Evolutionary conservation across 2,329 filamentous ascomycete genomes (phyloP).

Genomic region (Seiridium unicorne): DNA sequence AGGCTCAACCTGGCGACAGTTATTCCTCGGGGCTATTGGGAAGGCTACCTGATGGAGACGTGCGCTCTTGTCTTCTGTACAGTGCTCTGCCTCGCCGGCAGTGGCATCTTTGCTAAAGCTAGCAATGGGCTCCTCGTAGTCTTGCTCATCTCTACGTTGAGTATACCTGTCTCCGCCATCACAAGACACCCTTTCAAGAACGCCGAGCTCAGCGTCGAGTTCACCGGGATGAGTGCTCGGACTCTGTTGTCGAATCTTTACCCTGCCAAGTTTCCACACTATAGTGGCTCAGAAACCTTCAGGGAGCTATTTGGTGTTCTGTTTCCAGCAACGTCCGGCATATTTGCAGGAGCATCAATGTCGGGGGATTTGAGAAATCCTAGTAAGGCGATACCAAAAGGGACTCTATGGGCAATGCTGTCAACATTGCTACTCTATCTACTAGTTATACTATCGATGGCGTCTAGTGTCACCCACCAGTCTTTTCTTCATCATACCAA

Average conservation of each 20-base stretch:
- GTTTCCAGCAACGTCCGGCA: slow-evolving; percentile 65
- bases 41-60: slow-evolving; percentile 73
- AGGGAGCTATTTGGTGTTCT: slow-evolving; percentile 83
- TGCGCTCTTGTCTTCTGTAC: slow-evolving; percentile 70
- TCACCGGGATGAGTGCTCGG: slow-evolving; percentile 71
- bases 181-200: slow-evolving; percentile 67
- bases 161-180: slow-evolving; percentile 77
- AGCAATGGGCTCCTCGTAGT: slow-evolving; percentile 75
- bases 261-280: slow-evolving; percentile 63
- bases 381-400: slow-evolving; percentile 79
- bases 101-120: slow-evolving; percentile 74
- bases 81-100: slow-evolving; percentile 74
- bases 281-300: slow-evolving; percentile 66
- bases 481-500: slow-evolving; percentile 76
- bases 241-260: slow-evolving; percentile 75
- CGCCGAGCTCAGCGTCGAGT: slow-evolving; percentile 62
- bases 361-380: slow-evolving; percentile 82
- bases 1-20: slow-evolving; percentile 69
- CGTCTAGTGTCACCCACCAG: slow-evolving; percentile 69
- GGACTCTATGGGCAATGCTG: slow-evolving; percentile 75
- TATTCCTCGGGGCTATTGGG: slow-evolving; percentile 73
- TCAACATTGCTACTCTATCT: slow-evolving; percentile 77
- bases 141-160: slow-evolving; percentile 70
- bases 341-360: slow-evolving; percentile 79
- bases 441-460: slow-evolving; percentile 75